These are phyloP conservation scores for Paracoccidioides lutzii DNA, from an alignment of 2,329 filamentous ascomycete species.

Conservation along the genomic window DNA sequence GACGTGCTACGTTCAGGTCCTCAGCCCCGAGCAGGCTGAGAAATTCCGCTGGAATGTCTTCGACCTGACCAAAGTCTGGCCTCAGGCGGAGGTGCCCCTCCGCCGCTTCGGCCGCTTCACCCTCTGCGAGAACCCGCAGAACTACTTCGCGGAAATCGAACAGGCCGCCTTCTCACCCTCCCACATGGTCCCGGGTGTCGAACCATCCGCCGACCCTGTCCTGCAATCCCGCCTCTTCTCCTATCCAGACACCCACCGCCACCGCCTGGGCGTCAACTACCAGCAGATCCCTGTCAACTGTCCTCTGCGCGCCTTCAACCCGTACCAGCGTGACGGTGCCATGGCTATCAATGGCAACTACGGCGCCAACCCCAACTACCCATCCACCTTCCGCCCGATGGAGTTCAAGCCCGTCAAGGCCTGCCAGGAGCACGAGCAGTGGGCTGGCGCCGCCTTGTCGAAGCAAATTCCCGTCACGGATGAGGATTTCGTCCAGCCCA, in stretches of 20 bases:
- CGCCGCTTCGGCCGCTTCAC: constrained; percentile 49
- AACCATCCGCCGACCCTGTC: constrained; percentile 57
- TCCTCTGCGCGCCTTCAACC: constrained; percentile 41
- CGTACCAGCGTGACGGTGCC: constrained; percentile 58
- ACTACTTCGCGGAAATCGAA: constrained; percentile 61
- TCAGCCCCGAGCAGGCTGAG: constrained; percentile 50
- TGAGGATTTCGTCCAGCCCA: constrained; percentile 34
- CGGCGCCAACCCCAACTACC: constrained; percentile 45
- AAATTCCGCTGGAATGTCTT: constrained; percentile 52
- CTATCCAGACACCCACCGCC: constrained; percentile 54
- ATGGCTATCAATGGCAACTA: constrained; percentile 58
- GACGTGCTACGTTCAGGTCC: constrained; percentile 51
- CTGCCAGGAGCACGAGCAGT: constrained; percentile 34
- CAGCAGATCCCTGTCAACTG: constrained; percentile 52
- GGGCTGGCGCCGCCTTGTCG: constrained; percentile 27
- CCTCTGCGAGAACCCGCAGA: constrained; percentile 51
- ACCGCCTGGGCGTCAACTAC: constrained; percentile 52
- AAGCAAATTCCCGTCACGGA: constrained; percentile 31
- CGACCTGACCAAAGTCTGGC: constrained; percentile 59
- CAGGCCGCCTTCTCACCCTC: constrained; percentile 57
- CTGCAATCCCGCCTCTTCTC: constrained; percentile 58
- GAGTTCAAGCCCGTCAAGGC: constrained; percentile 28
- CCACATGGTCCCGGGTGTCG: constrained; percentile 54
- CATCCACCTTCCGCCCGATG: constrained; percentile 27
- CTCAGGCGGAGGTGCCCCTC: constrained; percentile 49